Percentiles rank a stretch among this genome's conserved stretches.
phyloP scores from a whole-genome alignment of 108 stramenopile species.

The Schizochytrium sp. region DNA sequence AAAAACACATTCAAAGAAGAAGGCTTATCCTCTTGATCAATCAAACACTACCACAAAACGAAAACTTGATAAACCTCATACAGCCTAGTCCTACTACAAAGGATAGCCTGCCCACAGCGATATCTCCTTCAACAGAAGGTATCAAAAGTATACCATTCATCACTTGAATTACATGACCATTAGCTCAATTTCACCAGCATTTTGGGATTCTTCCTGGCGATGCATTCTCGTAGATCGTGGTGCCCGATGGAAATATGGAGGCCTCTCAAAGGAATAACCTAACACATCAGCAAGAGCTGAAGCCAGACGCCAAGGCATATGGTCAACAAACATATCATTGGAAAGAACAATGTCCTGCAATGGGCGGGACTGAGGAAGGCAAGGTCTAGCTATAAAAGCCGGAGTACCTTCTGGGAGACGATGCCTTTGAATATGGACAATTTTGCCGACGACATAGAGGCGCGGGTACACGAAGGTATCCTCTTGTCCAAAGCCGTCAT shows the following conservation, averaged over 20 bases:
- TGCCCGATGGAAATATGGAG: not conserved
- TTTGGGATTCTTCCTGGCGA: not conserved
- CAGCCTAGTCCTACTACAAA: too few species aligned
- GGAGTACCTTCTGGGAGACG: not conserved
- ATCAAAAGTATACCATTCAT: too few species aligned
- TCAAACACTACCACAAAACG: too few species aligned
- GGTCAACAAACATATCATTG: constrained; percentile 57
- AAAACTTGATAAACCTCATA: too few species aligned
- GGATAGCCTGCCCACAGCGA: too few species aligned
- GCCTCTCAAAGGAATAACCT: not conserved
- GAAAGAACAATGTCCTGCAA: constrained; percentile 41
- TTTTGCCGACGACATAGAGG: constrained; percentile 31
- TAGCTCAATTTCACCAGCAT: not conserved
- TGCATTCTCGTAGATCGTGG: constrained; percentile 15
- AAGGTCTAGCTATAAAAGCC: constrained; percentile 1
- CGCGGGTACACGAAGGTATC: constrained; percentile 21
- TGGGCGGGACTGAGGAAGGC: not conserved
- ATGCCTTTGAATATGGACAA: constrained; percentile 3
- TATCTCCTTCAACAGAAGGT: too few species aligned
- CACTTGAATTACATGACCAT: not conserved
- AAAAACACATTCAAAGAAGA: too few species aligned
- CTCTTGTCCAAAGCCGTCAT: not conserved
- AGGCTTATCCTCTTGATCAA: too few species aligned
- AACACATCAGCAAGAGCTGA: constrained; percentile 41
- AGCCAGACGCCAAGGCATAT: constrained; percentile 48